Evolutionary conservation across 768 basidiomycete genomes (phyloP).

Genomic region (Mrakia blollopis): DNA sequence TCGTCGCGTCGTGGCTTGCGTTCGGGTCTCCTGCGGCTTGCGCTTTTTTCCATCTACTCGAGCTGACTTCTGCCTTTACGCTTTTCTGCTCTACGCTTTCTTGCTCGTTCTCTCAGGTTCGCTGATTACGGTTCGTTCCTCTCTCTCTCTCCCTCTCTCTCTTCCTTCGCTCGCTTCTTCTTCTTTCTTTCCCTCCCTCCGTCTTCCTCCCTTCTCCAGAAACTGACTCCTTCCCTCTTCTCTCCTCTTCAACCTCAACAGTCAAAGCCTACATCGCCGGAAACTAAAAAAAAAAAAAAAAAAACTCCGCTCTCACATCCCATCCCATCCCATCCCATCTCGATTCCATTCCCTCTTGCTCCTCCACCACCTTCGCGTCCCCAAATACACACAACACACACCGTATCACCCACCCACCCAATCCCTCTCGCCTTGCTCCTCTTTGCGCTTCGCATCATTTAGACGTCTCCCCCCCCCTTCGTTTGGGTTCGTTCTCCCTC

Average conservation of each 20-base stretch:
- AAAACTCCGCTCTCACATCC: too few relatives aligned
- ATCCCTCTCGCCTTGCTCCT: too few relatives aligned
- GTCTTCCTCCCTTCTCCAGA: not conserved
- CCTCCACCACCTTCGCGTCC: not conserved
- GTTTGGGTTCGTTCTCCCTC: not conserved
- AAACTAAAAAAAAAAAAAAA: too few relatives aligned
- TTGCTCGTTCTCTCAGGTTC: not conserved
- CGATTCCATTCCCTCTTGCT: not conserved
- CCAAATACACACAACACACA: too few relatives aligned
- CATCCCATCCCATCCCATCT: not conserved
- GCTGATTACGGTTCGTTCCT: not conserved
- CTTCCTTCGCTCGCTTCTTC: not conserved
- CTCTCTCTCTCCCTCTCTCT: not conserved
- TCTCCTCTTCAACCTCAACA: not conserved
- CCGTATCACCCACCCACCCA: too few relatives aligned
- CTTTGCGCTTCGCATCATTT: too few relatives aligned
- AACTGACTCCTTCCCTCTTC: slow-evolving; percentile 6
- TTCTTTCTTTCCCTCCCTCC: not conserved
- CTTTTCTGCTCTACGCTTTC: too few relatives aligned
- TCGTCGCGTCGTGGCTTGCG: not conserved
- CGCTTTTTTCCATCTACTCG: too few relatives aligned
- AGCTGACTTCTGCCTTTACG: too few relatives aligned
- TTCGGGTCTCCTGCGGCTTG: too few relatives aligned
- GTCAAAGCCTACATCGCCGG: not conserved
- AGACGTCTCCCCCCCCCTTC: too few relatives aligned